Conservation (phyloP, 352 stramenopile species). For the Phytophthora gonapodyides region DNA sequence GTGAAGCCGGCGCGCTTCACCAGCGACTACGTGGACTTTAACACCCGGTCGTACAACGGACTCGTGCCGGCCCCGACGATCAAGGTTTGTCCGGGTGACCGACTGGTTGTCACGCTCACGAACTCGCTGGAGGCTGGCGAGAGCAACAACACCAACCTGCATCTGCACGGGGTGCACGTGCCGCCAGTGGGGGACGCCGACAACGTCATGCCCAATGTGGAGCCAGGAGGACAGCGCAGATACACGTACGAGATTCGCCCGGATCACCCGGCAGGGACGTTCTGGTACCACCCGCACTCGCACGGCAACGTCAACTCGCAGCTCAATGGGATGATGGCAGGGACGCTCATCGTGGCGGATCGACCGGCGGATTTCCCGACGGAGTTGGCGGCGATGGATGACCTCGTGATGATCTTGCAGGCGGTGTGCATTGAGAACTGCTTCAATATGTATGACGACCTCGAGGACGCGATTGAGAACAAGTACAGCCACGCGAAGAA, state of each 20-base stretch:
- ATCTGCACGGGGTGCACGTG: constrained; percentile 78
- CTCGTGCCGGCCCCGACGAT: constrained; percentile 69
- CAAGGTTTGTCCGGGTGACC: constrained; percentile 73
- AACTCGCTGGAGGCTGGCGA: constrained; percentile 55
- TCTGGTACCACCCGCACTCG: constrained; percentile 83
- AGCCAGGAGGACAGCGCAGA: constrained; percentile 42
- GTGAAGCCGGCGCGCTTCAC: constrained; percentile 65
- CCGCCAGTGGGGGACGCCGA: constrained; percentile 53
- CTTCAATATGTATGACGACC: constrained; percentile 58
- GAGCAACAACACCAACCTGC: constrained; percentile 72
- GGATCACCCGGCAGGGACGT: constrained; percentile 74
- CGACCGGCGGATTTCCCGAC: constrained; percentile 55
- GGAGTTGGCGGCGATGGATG: constrained; percentile 61
- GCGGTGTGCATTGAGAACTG: constrained; percentile 73
- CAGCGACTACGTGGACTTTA: constrained; percentile 75
- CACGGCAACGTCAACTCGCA: constrained; percentile 81
- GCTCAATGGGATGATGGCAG: constrained; percentile 76
- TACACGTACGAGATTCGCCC: constrained; percentile 74
- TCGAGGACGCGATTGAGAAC: constrained; percentile 65
- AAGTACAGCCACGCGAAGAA: constrained; percentile 35
- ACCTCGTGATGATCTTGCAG: constrained; percentile 71
- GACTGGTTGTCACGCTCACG: constrained; percentile 55
- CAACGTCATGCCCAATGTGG: constrained; percentile 66
- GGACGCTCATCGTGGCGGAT: constrained; percentile 65
- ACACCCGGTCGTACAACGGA: constrained; percentile 76